phyloP scores from a whole-genome alignment of 306 rosid species.

The Purshia tridentata region DNA sequence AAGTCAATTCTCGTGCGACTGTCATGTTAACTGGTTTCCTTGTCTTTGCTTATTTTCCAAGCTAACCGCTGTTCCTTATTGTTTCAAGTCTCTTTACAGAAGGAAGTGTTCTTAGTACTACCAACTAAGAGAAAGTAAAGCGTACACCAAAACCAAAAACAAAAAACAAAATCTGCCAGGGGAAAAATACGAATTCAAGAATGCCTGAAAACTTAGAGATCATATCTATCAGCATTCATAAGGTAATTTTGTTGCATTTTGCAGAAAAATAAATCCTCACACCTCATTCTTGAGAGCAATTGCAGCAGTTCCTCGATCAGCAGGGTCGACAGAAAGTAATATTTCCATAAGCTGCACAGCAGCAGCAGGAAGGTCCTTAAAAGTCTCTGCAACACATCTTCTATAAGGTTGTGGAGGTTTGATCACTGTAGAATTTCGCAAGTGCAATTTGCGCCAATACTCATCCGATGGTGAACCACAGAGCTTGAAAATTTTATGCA shows the following conservation, averaged over 20 bases:
- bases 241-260: not conserved
- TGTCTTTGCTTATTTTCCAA: too few relatives aligned
- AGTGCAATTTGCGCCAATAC: slow-evolving; percentile 70
- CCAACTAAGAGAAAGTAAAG: not conserved
- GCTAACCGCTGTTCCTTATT: too few relatives aligned
- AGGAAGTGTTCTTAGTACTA: too few relatives aligned
- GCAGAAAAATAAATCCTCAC: slow-evolving; percentile 11
- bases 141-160: not conserved
- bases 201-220: not conserved
- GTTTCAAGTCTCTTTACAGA: too few relatives aligned
- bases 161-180: too few relatives aligned
- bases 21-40: too few relatives aligned
- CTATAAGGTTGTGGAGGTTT: slow-evolving; percentile 80
- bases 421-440: slow-evolving; percentile 59
- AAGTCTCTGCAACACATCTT: slow-evolving; percentile 63
- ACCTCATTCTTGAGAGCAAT: slow-evolving; percentile 80
- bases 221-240: not conserved
- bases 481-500: slow-evolving; percentile 91
- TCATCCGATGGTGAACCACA: slow-evolving; percentile 95
- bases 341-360: slow-evolving; percentile 66
- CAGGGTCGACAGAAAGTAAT: slow-evolving; percentile 78
- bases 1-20: too few relatives aligned
- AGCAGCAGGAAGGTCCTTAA: slow-evolving; percentile 66
- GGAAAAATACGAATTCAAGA: not conserved
- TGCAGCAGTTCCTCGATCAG: slow-evolving; percentile 72